Evolutionary conservation across 257 asterid species (phyloP), one percentile per base, ranked within the genome.

Genomic region (Ajuga chamaepitys): DNA sequence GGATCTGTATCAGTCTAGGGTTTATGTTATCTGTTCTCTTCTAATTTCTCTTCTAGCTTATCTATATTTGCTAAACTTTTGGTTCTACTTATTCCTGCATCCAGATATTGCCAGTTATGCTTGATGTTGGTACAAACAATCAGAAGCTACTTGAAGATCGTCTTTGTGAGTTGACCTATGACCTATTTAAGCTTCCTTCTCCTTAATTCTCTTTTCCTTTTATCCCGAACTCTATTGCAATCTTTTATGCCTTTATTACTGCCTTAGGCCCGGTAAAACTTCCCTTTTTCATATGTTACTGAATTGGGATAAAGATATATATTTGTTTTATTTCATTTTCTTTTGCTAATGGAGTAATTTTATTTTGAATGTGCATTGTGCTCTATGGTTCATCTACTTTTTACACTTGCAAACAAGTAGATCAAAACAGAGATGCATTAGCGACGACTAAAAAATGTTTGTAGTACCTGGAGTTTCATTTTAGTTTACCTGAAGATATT

Each of bases 101-200:
- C 67, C 90, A 94, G 99, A 78, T 94, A 77, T 82, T 94, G 77
- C 99, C 99, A 13, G 85, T 94, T 69, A 94, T 94, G 99, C 99
- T 94, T 72, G 99, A 94, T 66, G 95, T 94, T 65, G 99, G 99
- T 66, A 94, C 99, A 18, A 94, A 90, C 87, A 94, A 94, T 71
- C 81, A 86, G 88, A 84, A 79, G 80, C 95, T 94, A 75, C 96
- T 94, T 47, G 87, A 86, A 67, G 91, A 94, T 70, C 86, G 62
- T 75, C 99, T 94, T 71, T 94, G 99, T 94, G 83, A 94, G 99
- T 88, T 65, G 64, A 76, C 57, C n/a, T n/a, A n/a, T n/a, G n/a
- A n/a, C n/a, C 56, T 61, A 20, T 75, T 21, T 53, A 55, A 37
- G 53, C 58, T 57, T 57, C 10, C 44, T 53, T 46, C 25, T 52